Conservation (phyloP, 2,329 filamentous ascomycete genomes). For the Aaosphaeria pasadenensis region DNA sequence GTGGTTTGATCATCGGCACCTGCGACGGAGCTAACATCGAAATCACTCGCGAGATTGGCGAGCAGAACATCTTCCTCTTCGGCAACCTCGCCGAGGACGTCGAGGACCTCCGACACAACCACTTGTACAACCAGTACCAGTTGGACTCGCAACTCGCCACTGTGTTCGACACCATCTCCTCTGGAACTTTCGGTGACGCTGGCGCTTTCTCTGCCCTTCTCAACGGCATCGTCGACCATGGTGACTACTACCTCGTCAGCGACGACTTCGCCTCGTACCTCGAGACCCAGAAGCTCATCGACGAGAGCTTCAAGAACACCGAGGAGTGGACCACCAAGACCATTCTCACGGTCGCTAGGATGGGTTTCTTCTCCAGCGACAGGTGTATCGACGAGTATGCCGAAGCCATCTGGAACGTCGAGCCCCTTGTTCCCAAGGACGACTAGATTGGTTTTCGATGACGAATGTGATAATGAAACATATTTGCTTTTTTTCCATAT, state of each 20-base stretch:
- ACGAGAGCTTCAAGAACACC: conserved; percentile 87
- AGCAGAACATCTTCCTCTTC: conserved; percentile 98
- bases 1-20: conserved; percentile 94
- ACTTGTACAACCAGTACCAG: conserved; percentile 77
- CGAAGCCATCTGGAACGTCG: conserved; percentile 94
- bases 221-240: conserved; percentile 82
- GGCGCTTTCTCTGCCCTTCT: conserved; percentile 79
- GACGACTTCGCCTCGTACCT: conserved; percentile 97
- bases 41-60: conserved; percentile 94
- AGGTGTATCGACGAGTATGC: conserved; percentile 97
- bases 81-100: conserved; percentile 95
- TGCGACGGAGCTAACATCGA: conserved; percentile 98
- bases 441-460: neutral
- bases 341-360: conserved; percentile 82
- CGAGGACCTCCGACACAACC: conserved; percentile 87
- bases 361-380: conserved; percentile 97
- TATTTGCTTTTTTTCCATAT: no score
- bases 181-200: conserved; percentile 75
- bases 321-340: conserved; percentile 90
- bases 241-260: conserved; percentile 95
- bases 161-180: conserved; percentile 82
- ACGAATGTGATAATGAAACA: no score
- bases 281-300: conserved; percentile 85
- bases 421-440: conserved; percentile 62
- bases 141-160: conserved; percentile 73